A percentile compares a stretch with the other conserved stretches of the same genome.
Evolutionary conservation across 1,284 basidiomycete genomes (phyloP).

Genomic region (Moniliella sp.): DNA sequence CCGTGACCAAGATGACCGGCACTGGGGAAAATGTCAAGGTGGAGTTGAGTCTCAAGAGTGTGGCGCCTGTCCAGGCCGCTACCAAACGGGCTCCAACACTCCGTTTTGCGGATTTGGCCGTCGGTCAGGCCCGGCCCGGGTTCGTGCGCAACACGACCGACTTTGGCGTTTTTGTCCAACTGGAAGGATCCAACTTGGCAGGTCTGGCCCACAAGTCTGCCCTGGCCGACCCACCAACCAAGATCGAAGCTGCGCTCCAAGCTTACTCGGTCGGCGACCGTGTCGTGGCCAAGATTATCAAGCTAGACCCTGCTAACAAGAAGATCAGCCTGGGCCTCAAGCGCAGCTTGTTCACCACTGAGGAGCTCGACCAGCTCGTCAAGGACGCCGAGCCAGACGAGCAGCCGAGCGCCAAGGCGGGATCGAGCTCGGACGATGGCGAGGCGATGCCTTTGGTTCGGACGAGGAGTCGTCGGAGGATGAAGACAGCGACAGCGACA

Average conservation of each 20-base stretch:
- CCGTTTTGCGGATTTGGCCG: constrained; percentile 12
- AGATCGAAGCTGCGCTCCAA: constrained; percentile 50
- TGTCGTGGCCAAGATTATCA: constrained; percentile 57
- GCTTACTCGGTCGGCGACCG: constrained; percentile 67
- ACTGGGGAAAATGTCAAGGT: constrained; percentile 49
- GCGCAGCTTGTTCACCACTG: constrained; percentile 53
- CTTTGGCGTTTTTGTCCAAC: constrained; percentile 76
- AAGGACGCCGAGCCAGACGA: constrained; percentile 37
- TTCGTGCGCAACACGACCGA: constrained; percentile 44
- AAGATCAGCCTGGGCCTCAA: constrained; percentile 73
- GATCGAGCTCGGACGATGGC: constrained; percentile 5
- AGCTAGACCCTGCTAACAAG: constrained; percentile 51
- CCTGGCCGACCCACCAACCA: constrained; percentile 43
- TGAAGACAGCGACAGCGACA: constrained; percentile 5
- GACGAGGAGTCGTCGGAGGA: constrained; percentile 6
- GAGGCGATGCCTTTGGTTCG: no score
- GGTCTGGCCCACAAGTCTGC: constrained; percentile 87
- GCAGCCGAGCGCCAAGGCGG: neutral
- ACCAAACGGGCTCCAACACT: neutral
- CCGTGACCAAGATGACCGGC: constrained; percentile 43
- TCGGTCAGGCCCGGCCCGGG: constrained; percentile 34
- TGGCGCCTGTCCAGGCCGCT: no score
- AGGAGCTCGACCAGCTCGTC: constrained; percentile 30
- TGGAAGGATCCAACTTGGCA: constrained; percentile 57
- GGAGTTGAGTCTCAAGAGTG: constrained; percentile 61